Evolutionary conservation across 768 basidiomycete genomes (phyloP).

Genomic region (Holtermannia corniformis): DNA sequence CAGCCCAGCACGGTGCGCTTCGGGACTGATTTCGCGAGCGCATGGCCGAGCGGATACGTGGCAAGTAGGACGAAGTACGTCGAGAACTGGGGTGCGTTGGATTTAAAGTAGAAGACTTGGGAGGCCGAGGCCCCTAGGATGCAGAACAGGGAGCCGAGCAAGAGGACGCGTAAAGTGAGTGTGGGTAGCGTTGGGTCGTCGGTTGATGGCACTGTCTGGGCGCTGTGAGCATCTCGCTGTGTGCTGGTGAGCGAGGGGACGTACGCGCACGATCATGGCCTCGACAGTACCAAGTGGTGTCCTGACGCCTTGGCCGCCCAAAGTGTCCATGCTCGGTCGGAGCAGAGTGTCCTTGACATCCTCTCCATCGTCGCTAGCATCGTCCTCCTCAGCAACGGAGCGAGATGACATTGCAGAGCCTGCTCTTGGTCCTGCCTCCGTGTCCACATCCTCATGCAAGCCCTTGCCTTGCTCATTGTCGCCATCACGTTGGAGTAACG

Average conservation of each 20-base stretch:
- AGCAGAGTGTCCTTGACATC: slow-evolving; percentile 3
- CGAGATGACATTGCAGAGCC: too few relatives aligned
- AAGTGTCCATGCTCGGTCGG: background rate
- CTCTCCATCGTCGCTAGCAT: background rate
- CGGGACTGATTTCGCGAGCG: slow-evolving; percentile 25
- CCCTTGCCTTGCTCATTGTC: background rate
- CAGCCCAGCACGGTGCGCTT: slow-evolving; percentile 17
- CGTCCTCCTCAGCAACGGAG: slow-evolving; percentile 3
- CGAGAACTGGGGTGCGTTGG: slow-evolving; percentile 35
- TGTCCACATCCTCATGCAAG: background rate
- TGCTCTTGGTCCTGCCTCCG: slow-evolving; percentile 10
- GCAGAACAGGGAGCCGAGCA: slow-evolving; percentile 39
- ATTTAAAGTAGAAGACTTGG: slow-evolving; percentile 41
- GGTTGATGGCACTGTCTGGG: slow-evolving; percentile 39
- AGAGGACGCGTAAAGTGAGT: slow-evolving; percentile 35
- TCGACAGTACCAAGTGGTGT: slow-evolving; percentile 17
- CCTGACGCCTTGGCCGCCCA: slow-evolving; percentile 23
- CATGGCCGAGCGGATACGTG: slow-evolving; percentile 39
- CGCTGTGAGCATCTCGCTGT: too few relatives aligned
- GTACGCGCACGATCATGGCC: slow-evolving; percentile 31
- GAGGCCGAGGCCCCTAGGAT: slow-evolving; percentile 38
- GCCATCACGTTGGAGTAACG: background rate
- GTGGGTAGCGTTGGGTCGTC: slow-evolving; percentile 40
- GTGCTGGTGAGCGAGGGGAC: slow-evolving; percentile 3
- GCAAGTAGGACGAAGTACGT: slow-evolving; percentile 40